Conservation (phyloP, 73 alveolate species). For the Breviolum minutum region DNA sequence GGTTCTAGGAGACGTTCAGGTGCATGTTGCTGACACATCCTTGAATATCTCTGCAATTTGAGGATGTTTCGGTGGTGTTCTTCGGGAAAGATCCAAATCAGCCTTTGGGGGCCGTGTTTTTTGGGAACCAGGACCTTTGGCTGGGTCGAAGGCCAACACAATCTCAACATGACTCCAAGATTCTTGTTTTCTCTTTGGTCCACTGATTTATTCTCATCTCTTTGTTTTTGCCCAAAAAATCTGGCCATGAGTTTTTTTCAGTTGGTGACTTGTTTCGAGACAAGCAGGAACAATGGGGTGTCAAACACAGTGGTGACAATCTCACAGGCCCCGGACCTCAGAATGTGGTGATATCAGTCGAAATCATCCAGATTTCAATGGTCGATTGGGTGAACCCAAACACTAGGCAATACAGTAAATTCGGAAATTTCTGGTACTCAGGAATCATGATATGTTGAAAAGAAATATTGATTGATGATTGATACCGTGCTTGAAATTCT, state of each 20-base stretch:
- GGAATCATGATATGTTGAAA: too few relatives aligned
- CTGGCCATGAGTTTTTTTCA: too few relatives aligned
- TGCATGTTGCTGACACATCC: too few relatives aligned
- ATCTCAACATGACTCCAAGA: not conserved
- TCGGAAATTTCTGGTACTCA: too few relatives aligned
- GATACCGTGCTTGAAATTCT: not conserved
- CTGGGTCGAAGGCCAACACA: not conserved
- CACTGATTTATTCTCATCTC: not conserved
- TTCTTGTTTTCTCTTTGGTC: not conserved
- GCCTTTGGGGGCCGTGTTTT: slow-evolving; percentile 85
- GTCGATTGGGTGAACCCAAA: too few relatives aligned
- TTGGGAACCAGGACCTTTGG: slow-evolving; percentile 38
- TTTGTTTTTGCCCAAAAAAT: too few relatives aligned
- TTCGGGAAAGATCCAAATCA: slow-evolving; percentile 24
- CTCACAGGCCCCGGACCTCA: slow-evolving; percentile 18
- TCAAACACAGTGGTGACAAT: slow-evolving; percentile 82
- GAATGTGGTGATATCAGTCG: not conserved
- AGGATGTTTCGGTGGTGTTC: slow-evolving; percentile 89
- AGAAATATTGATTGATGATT: not conserved
- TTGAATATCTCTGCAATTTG: too few relatives aligned
- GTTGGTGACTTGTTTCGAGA: too few relatives aligned
- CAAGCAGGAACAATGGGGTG: slow-evolving; percentile 65
- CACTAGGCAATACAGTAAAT: too few relatives aligned
- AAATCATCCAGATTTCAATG: too few relatives aligned
- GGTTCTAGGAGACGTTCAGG: too few relatives aligned